Evolutionary conservation across 2,329 filamentous ascomycete species (phyloP), one percentile per base, ranked within the genome.

Genomic region (Stenocarpella maydis): DNA sequence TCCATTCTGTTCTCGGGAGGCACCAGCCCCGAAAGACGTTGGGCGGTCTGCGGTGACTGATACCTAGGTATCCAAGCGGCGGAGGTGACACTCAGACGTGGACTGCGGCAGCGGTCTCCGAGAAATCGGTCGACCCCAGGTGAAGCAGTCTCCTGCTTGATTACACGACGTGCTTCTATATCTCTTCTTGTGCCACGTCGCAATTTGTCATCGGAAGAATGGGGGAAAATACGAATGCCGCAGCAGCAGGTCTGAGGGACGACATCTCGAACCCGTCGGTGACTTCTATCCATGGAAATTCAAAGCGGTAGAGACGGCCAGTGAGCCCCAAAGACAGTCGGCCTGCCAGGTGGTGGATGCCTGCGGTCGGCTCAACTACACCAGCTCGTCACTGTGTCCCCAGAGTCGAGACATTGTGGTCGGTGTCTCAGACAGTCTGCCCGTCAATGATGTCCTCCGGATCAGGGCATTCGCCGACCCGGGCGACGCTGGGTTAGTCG

Each of bases 401-500:
- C 34, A 37, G 4, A 31, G 34, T 65, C 34, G 28, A 58, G 37
- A 68, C 43, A 53, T 37, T 24, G 28, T 61, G 45, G 17, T 43
- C 26, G 31, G 24, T 66, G 61, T 61, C 60, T 71, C 34, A 69
- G 66, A 69, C 69, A 65, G 21, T 45, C 47, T 67, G 17, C 15
- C 52, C n/a, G n/a, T n/a, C n/a, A n/a, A n/a, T n/a, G n/a, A 24
- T 60, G 41, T 47, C n/a, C 43, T 43, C 26, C 58, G 21, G 26
- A 21, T 21, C 31, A 28, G 28, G 52, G 34, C 7, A 39, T n/a
- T 19, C 28, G 31, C 43, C 41, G n/a, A 28, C 10, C 49, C 41
- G 52, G 52, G 17, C 10, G 17, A 9, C 21, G 41, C 21, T 28
- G 14, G 21, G 6, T 12, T 54, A 7, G 3, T 43, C 24, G 9